These are phyloP conservation scores for Bipolaris cookei DNA, from an alignment of 2,329 filamentous ascomycete genomes.

Conservation along the genomic window DNA sequence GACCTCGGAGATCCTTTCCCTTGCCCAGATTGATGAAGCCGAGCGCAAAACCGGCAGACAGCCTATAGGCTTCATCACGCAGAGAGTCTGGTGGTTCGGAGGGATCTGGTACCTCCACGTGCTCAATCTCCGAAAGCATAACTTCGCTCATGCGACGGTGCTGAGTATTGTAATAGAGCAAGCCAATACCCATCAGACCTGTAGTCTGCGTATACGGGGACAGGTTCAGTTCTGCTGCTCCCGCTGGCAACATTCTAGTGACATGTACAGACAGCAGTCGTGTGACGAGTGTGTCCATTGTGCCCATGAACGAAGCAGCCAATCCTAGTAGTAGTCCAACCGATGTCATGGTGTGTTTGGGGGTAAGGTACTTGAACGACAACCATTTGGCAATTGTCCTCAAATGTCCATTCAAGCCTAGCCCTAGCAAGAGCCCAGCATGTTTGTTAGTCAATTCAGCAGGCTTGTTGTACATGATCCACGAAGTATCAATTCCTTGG, in stretches of 20 bases:
- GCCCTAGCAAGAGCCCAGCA: slow-evolving; percentile 86
- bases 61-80: slow-evolving; percentile 92
- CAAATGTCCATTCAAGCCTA: slow-evolving; percentile 94
- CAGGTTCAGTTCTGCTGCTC: slow-evolving; percentile 91
- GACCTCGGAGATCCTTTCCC: slow-evolving; percentile 82
- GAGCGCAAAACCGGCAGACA: slow-evolving; percentile 91
- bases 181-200: slow-evolving; percentile 93
- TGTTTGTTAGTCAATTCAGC: slow-evolving; percentile 93
- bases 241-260: slow-evolving; percentile 88
- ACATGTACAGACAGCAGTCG: slow-evolving; percentile 93
- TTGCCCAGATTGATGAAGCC: slow-evolving; percentile 95
- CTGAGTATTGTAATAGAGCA: slow-evolving; percentile 93
- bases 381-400: slow-evolving; percentile 96
- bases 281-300: slow-evolving; percentile 96
- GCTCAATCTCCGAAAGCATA: slow-evolving; percentile 96
- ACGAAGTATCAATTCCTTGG: slow-evolving; percentile 95
- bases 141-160: slow-evolving; percentile 99
- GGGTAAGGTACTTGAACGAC: slow-evolving; percentile 98
- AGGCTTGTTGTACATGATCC: slow-evolving; percentile 98
- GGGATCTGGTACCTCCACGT: slow-evolving; percentile 79
- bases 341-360: slow-evolving; percentile 99
- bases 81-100: slow-evolving; percentile 73
- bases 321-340: slow-evolving; percentile 92
- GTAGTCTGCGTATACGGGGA: slow-evolving; percentile 94
- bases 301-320: slow-evolving; percentile 91